Base-by-base conservation (phyloP, 23 red algal species). In the Gracilaria caudata region DNA sequence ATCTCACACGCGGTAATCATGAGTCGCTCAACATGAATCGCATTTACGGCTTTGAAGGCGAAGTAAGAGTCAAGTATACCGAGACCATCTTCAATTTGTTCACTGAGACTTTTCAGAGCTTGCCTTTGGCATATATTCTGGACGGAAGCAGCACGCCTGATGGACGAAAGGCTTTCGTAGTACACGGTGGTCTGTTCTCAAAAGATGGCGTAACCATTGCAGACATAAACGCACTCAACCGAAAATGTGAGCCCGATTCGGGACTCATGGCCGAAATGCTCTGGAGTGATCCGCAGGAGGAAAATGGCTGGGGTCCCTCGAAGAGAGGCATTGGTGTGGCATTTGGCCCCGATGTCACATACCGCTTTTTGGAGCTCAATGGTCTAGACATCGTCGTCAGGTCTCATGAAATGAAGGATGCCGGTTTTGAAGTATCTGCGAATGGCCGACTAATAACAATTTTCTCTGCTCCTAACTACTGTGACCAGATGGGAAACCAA, bases 391-490 rank as follows among this genome's bases (percentile, higher is more conserved):
- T 99, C n/a, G 64, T 99, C 4, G 83, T 99, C 34, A 86, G 97
- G 26, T 94, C 90, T 64, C 97, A 99, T 61, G 97, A 99, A 73
- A 95, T 99, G 93, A 99, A 99, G 68, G 97, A 99, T 17, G 89
- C 94, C 32, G 97, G 97, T 49, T 99, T 94, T 90, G 97, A 99
- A 87, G 86, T 99, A 20, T 81, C 84, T 33, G 97, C 97, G 25
- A 89, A 95, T 65, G 94, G 94, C 33, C 89, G 97, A 28, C 90
- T 99, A 28, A 88, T 99, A 23, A 99, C 97, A 38, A 93, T 99
- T 41, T 99, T 99, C 70, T 99, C 97, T 34, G 97, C 97, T 56
- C 97, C 97, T 35, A 99, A 99, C 83, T 99, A 99, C 68, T 95
- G 92, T 54, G 97, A 99, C 74, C 89, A 94, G 51, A 95, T 96